phyloP scores from a whole-genome alignment of 768 basidiomycete species.

The Tulasnella sp. region DNA sequence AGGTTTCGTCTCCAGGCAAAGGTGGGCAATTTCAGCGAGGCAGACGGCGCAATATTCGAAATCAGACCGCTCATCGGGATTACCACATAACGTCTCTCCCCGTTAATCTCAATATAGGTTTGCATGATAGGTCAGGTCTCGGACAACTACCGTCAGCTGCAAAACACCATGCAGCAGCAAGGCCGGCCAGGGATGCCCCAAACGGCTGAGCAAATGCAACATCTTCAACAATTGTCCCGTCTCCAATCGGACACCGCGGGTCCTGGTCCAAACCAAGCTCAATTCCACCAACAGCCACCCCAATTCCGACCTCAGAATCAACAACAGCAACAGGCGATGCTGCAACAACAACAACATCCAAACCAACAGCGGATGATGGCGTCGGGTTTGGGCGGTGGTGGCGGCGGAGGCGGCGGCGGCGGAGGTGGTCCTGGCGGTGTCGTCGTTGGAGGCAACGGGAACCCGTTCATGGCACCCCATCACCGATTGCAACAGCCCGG shows the following conservation, averaged over 20 bases:
- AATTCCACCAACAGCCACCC: background rate
- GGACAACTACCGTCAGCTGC: background rate
- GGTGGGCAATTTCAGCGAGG: background rate
- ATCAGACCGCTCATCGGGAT: background rate
- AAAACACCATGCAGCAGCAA: background rate
- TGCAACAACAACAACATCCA: conserved; percentile 5
- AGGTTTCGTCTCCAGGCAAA: background rate
- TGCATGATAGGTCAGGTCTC: background rate
- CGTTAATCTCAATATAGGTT: background rate
- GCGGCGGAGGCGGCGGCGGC: too few relatives aligned
- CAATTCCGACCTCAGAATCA: background rate
- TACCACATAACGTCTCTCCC: background rate
- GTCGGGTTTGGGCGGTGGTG: background rate
- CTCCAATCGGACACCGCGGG: background rate
- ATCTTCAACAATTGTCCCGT: background rate
- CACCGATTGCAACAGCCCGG: too few relatives aligned
- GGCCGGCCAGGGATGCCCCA: background rate
- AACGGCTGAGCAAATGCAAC: background rate
- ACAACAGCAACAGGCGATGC: background rate
- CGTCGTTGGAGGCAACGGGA: too few relatives aligned
- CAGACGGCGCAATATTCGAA: background rate
- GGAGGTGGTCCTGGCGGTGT: too few relatives aligned
- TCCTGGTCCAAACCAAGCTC: background rate
- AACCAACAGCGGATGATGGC: background rate
- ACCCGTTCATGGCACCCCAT: too few relatives aligned